Base-by-base conservation (phyloP, 2,329 filamentous ascomycete genomes). In the Aspergillus spinulosporus region DNA sequence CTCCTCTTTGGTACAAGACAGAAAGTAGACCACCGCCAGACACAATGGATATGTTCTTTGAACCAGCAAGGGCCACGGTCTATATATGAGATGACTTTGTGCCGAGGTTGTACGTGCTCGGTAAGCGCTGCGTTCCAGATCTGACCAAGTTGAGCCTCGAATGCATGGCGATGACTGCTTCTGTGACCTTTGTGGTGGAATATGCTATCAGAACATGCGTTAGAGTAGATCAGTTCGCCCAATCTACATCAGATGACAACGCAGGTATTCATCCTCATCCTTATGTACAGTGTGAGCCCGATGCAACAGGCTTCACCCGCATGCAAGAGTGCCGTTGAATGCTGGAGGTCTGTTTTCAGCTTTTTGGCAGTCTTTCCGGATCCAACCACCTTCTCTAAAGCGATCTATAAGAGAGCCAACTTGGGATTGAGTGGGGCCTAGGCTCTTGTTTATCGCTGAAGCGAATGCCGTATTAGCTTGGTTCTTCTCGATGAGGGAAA, bases 311-410 rank as follows among this genome's bases (percentile, higher is more conserved):
- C 8, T 45, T 21, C 21, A 40, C 42, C 2, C 40, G 50, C 6
- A 31, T 52, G 42, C 12, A 52, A 11, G 11, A 32, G 26, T 7
- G 49, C 49, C 7, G 49, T 40, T 12, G 40, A 26, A 29, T 40
- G 49, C 2, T 14, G 1, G 2, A 5, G 1, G n/a, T 9, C 12
- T 6, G 36, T 31, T 12, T 29, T 50, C 6, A 42, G 36, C 14
- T 50, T 14, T 32, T 26, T 29, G 48, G 21, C 26, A 11, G 7
- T 50, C 9, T 26, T 21, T 21, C 21, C 5, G 26, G 9, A 15
- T 40, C 48, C 48, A 50, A 26, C 42, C 48, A 5, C 40, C 36
- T 8, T 42, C 48, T 50, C 48, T 21, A 14, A 50, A 21, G 28
- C 21, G 34, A 3, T 15, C 21, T 5, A 49, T 5, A n/a, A 49